Evolutionary conservation across 148 eudicot genomes (phyloP), one percentile per base, ranked within the genome.

Genomic region (Cornus florida): DNA sequence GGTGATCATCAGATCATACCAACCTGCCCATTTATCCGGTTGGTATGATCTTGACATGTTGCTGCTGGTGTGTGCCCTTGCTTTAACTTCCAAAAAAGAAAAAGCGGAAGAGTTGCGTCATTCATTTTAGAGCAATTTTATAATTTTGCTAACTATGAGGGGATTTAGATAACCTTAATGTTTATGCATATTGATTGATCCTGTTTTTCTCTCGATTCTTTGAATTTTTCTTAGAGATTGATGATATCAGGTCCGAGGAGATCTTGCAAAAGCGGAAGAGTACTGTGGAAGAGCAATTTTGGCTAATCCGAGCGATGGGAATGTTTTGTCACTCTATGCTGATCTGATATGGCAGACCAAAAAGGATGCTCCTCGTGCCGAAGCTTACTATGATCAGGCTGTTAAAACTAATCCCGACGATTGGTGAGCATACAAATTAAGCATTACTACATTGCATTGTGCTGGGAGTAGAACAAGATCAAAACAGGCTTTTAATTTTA

Each of bases 281-380:
- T 92, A 90, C 66, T 92, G 87, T 78, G 92, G 80, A 78, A 87
- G 96, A 81, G 93, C 96, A 46, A 85, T 92, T 72, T 68, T 92
- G 70, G 89, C 86, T 0, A 86, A 77, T 70, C 96, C 93, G 35
- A 69, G 59, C 56, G 96, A 92, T 72, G 91, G 86, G 39, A 86
- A 79, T 75, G 75, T 77, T 75, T 62, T 90, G 31, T 85, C 92
- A 14, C 72, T 90, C 46, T 92, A 92, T 81, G 93, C 87, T 70
- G 82, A 87, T 72, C 84, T 92, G 22, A 83, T 90, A 69, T 92
- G 96, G 96, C 79, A 86, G 70, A 72, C 84, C 7, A 82, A 85
- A 10, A 84, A 64, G 60, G 93, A 92, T 86, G 82, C 85, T 75
- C 69, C 16, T 10, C 83, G 89, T 43, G 93, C 93, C 0, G 81